phyloP scores from a whole-genome alignment of 148 eudicot species.

The Cornus suecica region DNA sequence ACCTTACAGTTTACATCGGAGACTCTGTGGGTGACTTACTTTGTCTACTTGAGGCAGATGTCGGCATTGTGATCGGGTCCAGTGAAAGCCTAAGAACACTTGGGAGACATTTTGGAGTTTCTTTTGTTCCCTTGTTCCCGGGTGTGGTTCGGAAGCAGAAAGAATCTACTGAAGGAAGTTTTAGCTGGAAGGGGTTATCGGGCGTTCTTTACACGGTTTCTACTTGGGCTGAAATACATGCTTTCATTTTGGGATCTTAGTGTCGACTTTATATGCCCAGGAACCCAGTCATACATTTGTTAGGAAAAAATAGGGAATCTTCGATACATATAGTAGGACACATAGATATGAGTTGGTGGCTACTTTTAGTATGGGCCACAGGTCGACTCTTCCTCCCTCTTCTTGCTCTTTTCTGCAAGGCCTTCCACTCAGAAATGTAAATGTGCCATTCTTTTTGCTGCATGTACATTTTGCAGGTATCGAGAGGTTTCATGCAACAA shows the following conservation, averaged over 20 bases:
- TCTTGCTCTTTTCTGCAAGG: constrained; percentile 15
- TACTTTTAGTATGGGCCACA: constrained; percentile 38
- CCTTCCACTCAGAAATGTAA: constrained; percentile 15
- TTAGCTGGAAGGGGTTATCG: constrained; percentile 63
- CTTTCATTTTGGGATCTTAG: constrained; percentile 65
- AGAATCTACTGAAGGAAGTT: constrained; percentile 35
- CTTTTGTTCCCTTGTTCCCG: constrained; percentile 63
- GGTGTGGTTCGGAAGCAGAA: constrained; percentile 72
- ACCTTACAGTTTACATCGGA: constrained; percentile 66
- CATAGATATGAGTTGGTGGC: constrained; percentile 29
- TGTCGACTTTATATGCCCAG: neutral
- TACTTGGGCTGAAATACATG: constrained; percentile 87
- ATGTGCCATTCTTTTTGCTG: constrained; percentile 12
- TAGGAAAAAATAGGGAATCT: constrained; percentile 10
- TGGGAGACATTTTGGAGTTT: constrained; percentile 74
- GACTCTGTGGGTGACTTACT: constrained; percentile 95
- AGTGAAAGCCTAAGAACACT: constrained; percentile 70
- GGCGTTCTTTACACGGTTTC: constrained; percentile 75
- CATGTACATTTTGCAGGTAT: constrained; percentile 6
- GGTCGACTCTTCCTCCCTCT: constrained; percentile 23
- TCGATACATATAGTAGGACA: constrained; percentile 8
- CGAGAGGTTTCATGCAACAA: constrained; percentile 1
- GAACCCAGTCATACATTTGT: neutral
- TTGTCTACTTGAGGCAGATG: constrained; percentile 83
- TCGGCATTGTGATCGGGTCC: constrained; percentile 79